A percentile compares a stretch with the other conserved stretches of the same genome.
Evolutionary conservation across 2,329 filamentous ascomycete species (phyloP).

Genomic region (Alternaria angustiovoidea): DNA sequence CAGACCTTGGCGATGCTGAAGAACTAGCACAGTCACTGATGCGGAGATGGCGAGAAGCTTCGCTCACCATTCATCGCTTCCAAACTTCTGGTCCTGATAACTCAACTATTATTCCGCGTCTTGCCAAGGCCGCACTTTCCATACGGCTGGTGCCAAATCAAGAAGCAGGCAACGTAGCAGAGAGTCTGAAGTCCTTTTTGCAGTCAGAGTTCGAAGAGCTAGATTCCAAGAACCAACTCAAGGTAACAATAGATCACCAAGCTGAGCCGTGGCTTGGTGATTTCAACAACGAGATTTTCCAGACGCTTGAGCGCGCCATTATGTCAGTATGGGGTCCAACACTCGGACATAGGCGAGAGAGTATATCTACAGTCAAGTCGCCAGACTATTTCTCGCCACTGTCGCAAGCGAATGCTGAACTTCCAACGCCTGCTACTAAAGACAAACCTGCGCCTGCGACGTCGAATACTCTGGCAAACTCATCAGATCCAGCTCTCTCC

Average conservation of each 20-base stretch:
- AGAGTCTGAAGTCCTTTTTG: constrained; percentile 72
- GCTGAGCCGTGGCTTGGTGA: constrained; percentile 97
- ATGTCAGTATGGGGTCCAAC: constrained; percentile 80
- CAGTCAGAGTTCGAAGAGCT: constrained; percentile 75
- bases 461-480: constrained; percentile 60
- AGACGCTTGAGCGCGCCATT: constrained; percentile 84
- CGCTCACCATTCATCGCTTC: constrained; percentile 91
- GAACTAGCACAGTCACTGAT: constrained; percentile 85
- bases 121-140: constrained; percentile 87
- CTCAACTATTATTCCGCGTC: constrained; percentile 87
- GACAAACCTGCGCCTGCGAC: constrained; percentile 55
- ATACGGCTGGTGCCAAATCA: constrained; percentile 94
- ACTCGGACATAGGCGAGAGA: constrained; percentile 39
- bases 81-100: constrained; percentile 89
- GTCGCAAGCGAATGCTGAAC: constrained; percentile 17
- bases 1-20: constrained; percentile 68
- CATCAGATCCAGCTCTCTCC: constrained; percentile 30
- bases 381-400: constrained; percentile 26
- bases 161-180: constrained; percentile 79
- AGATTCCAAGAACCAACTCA: constrained; percentile 81
- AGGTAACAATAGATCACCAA: constrained; percentile 86
- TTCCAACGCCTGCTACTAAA: constrained; percentile 12
- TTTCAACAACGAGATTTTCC: constrained; percentile 88
- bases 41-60: constrained; percentile 94
- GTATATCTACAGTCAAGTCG: constrained; percentile 13